A percentile compares a stretch with the other conserved stretches of the same genome.
Evolutionary conservation across 2,329 filamentous ascomycete genomes (phyloP).

Genomic region (Colletotrichum kahawae): DNA sequence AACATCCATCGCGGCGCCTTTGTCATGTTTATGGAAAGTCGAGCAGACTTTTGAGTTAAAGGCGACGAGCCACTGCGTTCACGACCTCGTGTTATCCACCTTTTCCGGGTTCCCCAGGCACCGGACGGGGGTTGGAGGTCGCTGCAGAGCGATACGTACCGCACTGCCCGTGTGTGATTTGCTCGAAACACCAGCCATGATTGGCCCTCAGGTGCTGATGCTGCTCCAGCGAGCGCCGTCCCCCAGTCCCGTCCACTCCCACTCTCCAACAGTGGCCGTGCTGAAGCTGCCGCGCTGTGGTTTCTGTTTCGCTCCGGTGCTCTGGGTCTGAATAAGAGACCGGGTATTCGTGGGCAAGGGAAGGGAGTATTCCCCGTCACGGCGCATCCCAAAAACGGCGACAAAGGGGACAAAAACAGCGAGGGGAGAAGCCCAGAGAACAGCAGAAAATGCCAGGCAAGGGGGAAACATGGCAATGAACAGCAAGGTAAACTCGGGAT

Average conservation of each 20-base stretch:
- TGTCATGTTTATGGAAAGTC: conserved; percentile 10
- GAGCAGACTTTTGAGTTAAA: conserved; percentile 5
- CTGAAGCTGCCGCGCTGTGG: neutral
- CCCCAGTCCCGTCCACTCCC: neutral
- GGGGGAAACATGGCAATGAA: neutral
- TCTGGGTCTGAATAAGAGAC: neutral
- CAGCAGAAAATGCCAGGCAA: neutral
- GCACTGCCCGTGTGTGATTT: neutral
- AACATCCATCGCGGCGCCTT: neutral
- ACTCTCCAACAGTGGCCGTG: neutral
- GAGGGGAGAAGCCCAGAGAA: rapidly evolving
- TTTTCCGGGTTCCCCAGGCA: conserved; percentile 18
- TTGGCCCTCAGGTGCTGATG: neutral
- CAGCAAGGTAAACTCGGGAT: neutral
- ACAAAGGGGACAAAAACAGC: neutral
- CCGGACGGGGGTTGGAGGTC: neutral
- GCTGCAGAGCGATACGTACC: neutral
- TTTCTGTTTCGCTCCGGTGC: neutral
- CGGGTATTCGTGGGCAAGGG: neutral
- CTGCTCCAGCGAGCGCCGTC: neutral
- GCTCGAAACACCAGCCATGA: conserved; percentile 4
- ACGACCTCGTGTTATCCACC: conserved; percentile 5
- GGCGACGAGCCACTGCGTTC: neutral
- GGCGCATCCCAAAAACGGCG: neutral
- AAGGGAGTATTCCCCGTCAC: neutral